Evolutionary conservation across 2,329 filamentous ascomycete genomes (phyloP).

Genomic region (Arthrobotrys sphaeroides): DNA sequence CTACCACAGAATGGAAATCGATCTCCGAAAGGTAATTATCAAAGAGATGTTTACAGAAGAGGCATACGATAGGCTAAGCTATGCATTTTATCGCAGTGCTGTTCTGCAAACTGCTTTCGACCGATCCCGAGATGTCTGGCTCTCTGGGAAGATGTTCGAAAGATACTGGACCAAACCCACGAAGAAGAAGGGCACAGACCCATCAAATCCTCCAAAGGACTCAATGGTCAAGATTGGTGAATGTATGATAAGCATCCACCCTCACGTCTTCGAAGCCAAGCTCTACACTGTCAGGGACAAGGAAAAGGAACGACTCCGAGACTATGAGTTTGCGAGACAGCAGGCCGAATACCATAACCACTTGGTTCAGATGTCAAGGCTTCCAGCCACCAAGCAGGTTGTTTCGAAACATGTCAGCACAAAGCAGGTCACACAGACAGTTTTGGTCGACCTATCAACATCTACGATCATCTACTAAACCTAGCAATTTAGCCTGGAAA

Average conservation of each 20-base stretch:
- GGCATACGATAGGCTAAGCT: conserved; percentile 52
- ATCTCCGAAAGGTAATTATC: conserved; percentile 73
- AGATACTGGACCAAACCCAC: conserved; percentile 80
- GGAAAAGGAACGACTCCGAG: conserved; percentile 60
- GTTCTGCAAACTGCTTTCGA: conserved; percentile 77
- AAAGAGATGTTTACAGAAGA: neutral
- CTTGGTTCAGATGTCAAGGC: conserved; percentile 35
- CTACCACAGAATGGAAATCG: conserved; percentile 74
- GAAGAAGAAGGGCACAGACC: conserved; percentile 69
- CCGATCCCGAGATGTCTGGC: conserved; percentile 78
- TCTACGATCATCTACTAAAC: conserved; percentile 5
- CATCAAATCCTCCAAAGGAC: conserved; percentile 75
- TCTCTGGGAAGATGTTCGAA: conserved; percentile 73
- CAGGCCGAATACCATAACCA: conserved; percentile 47
- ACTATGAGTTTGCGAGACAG: conserved; percentile 61
- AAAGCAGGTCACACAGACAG: conserved; percentile 53
- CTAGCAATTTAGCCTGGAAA: conserved; percentile 45
- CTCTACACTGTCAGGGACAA: conserved; percentile 77
- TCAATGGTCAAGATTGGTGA: conserved; percentile 77
- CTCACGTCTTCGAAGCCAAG: conserved; percentile 79
- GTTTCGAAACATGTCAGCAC: neutral
- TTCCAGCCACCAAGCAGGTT: neutral
- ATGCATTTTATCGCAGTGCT: conserved; percentile 66
- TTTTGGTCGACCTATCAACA: conserved; percentile 22
- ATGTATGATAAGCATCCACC: conserved; percentile 79